Conservation (phyloP, 73 alveolate species). For the Paramecium pentaurelia region DNA sequence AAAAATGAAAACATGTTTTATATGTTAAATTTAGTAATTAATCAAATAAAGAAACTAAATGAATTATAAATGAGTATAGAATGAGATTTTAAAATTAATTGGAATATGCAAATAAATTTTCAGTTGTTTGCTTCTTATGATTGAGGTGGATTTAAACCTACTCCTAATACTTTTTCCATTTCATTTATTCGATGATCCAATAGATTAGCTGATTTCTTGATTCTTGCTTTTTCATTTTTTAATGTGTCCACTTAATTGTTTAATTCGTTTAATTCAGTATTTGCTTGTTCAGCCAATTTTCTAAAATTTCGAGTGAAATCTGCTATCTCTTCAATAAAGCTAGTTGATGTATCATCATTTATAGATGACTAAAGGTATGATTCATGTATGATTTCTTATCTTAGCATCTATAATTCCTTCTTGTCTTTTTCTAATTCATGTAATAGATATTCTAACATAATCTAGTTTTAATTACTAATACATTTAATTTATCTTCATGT, state of each 20-base stretch:
- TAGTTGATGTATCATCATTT: conserved; percentile 10
- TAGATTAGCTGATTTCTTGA: not conserved
- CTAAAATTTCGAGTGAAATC: conserved; percentile 9
- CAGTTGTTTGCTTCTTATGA: not conserved
- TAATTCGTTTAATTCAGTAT: conserved; percentile 14
- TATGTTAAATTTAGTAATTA: not conserved
- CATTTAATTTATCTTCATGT: conserved; percentile 44
- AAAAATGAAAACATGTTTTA: not conserved
- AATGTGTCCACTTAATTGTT: not conserved
- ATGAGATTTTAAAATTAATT: not conserved
- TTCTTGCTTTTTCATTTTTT: conserved; percentile 17
- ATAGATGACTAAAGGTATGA: not conserved
- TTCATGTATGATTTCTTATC: conserved; percentile 40
- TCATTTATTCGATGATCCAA: not conserved
- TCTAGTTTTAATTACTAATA: conserved; percentile 8
- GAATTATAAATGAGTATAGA: not conserved
- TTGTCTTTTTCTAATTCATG: conserved; percentile 38
- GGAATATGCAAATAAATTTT: not conserved
- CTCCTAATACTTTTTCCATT: conserved; percentile 44
- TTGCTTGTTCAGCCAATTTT: conserved; percentile 19
- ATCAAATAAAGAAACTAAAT: not conserved
- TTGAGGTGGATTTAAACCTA: not conserved
- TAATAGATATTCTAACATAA: conserved; percentile 5
- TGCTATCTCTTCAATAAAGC: conserved; percentile 31
- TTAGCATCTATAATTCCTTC: not conserved